A percentile compares a stretch with the other conserved stretches of the same genome.
phyloP scores from a whole-genome alignment of 2,329 filamentous ascomycete genomes.

The Claviceps spartinae region DNA sequence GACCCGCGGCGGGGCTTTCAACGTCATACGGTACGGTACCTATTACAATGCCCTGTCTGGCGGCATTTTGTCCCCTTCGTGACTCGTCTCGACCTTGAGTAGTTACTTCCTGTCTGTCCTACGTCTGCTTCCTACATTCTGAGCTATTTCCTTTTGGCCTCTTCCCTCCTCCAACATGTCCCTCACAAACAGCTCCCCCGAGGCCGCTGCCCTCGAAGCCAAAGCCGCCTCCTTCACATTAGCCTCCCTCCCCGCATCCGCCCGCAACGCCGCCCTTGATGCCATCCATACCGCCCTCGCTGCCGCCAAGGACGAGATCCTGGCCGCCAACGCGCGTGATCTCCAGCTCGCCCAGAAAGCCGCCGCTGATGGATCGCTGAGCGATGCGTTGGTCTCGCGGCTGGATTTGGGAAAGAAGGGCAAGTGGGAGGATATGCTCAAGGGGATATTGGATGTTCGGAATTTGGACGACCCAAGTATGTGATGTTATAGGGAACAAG shows the following conservation, averaged over 20 bases:
- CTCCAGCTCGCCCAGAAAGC: slow-evolving; percentile 61
- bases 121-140: background rate
- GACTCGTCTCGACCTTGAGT: no score
- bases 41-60: no score
- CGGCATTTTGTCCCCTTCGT: no score
- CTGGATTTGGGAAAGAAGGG: slow-evolving; percentile 75
- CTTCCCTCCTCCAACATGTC: slow-evolving; percentile 47
- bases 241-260: slow-evolving; percentile 60
- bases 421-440: slow-evolving; percentile 96
- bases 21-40: no score
- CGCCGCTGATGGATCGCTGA: slow-evolving; percentile 62
- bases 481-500: slow-evolving; percentile 14
- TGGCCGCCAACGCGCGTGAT: slow-evolving; percentile 77
- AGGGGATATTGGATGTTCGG: slow-evolving; percentile 82
- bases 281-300: slow-evolving; percentile 68
- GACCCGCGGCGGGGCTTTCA: no score
- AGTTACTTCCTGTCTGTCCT: no score
- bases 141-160: background rate
- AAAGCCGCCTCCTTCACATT: slow-evolving; percentile 72
- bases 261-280: slow-evolving; percentile 74
- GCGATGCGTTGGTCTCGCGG: slow-evolving; percentile 71
- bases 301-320: slow-evolving; percentile 56
- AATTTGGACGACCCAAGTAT: slow-evolving; percentile 73
- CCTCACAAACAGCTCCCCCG: slow-evolving; percentile 70
- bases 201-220: slow-evolving; percentile 63